A percentile compares a stretch with the other conserved stretches of the same genome.
These are phyloP conservation scores for Amanita brunnescens DNA, from an alignment of 768 basidiomycete species.

Conservation along the genomic window DNA sequence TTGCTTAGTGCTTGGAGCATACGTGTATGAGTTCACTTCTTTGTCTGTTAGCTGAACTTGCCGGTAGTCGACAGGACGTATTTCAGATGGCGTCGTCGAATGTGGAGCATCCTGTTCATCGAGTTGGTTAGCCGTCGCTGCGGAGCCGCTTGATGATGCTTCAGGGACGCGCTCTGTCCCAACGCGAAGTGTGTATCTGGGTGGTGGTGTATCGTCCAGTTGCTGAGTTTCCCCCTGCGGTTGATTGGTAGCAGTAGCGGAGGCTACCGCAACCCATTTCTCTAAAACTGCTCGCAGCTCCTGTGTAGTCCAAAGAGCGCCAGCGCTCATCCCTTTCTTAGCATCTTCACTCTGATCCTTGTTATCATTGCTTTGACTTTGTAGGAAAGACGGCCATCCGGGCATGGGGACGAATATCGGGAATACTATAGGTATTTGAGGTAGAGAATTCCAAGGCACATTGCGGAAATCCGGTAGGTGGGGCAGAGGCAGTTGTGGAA, in stretches of 20 bases:
- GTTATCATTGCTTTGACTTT: slow-evolving; percentile 12
- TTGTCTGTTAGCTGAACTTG: slow-evolving; percentile 45
- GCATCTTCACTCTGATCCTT: slow-evolving; percentile 21
- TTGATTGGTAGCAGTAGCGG: slow-evolving; percentile 34
- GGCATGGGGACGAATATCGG: slow-evolving; percentile 68
- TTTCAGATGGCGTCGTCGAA: slow-evolving; percentile 21
- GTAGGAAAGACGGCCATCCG: slow-evolving; percentile 54
- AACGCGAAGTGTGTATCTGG: slow-evolving; percentile 63
- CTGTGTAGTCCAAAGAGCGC: slow-evolving; percentile 42
- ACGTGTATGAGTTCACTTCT: slow-evolving; percentile 62
- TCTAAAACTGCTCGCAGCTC: slow-evolving; percentile 70
- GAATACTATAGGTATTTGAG: slow-evolving; percentile 71
- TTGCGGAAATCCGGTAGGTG: slow-evolving; percentile 60
- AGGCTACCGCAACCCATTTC: slow-evolving; percentile 57
- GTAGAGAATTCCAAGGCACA: slow-evolving; percentile 52
- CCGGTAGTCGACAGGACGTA: slow-evolving; percentile 37
- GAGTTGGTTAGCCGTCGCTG: slow-evolving; percentile 11
- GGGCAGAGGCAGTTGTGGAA: slow-evolving; percentile 47
- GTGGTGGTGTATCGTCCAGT: slow-evolving; percentile 53
- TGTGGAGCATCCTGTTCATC: slow-evolving; percentile 13
- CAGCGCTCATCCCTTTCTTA: slow-evolving; percentile 28
- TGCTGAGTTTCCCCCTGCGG: slow-evolving; percentile 17
- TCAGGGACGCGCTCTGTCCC: slow-evolving; percentile 13
- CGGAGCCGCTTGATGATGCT: slow-evolving; percentile 9
- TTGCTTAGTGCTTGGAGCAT: slow-evolving; percentile 44